Percentiles rank a stretch among this genome's conserved stretches.
phyloP scores from a whole-genome alignment of 177 flowering plant genomes.

The Vitis hybrid region DNA sequence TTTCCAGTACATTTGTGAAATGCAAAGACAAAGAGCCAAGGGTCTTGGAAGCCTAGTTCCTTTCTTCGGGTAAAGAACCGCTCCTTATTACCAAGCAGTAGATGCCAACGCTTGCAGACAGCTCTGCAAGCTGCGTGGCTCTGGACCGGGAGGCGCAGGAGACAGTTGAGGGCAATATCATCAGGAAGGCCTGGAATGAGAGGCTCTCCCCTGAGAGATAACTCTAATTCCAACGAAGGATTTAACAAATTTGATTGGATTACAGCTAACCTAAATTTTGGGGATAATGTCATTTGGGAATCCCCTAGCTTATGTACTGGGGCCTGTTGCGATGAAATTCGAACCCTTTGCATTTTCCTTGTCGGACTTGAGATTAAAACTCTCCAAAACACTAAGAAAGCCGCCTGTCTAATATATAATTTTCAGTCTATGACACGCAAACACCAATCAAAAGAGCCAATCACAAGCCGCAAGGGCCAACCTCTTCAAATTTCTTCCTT shows the following conservation, averaged over 20 bases:
- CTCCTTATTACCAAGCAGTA: conserved; percentile 44
- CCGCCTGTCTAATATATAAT: neutral
- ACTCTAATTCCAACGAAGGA: conserved; percentile 43
- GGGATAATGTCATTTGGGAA: conserved; percentile 69
- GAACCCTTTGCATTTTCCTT: conserved; percentile 62
- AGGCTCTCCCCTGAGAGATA: conserved; percentile 34
- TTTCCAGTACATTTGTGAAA: conserved; percentile 51
- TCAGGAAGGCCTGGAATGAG: conserved; percentile 56
- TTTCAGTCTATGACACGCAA: neutral
- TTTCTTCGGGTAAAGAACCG: conserved; percentile 50
- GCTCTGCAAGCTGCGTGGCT: conserved; percentile 36
- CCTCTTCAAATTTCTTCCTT: conserved; percentile 4
- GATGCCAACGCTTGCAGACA: conserved; percentile 55
- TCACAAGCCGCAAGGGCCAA: neutral
- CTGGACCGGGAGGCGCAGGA: conserved; percentile 51
- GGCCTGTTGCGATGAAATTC: conserved; percentile 65
- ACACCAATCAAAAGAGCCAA: neutral
- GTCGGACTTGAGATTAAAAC: neutral
- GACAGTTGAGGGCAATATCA: conserved; percentile 58
- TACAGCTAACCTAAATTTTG: conserved; percentile 64
- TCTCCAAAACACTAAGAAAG: neutral
- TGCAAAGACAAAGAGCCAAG: conserved; percentile 53
- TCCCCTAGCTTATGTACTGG: conserved; percentile 80
- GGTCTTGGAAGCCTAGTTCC: conserved; percentile 56
- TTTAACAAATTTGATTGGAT: conserved; percentile 30